These are phyloP conservation scores for Apiospora marii DNA, from an alignment of 2,329 filamentous ascomycete species.

Conservation along the genomic window DNA sequence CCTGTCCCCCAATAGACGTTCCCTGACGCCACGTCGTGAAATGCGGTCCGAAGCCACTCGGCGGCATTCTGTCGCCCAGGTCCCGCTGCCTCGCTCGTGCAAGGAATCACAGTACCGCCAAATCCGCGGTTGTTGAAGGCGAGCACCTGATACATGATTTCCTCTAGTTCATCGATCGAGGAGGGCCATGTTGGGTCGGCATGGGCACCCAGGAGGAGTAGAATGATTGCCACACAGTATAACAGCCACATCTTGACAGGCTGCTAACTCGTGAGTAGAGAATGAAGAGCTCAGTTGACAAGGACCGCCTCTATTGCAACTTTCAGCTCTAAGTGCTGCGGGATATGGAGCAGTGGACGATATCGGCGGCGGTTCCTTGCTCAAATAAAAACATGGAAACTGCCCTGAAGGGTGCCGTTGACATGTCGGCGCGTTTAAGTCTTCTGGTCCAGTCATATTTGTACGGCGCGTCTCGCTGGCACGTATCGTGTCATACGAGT, in stretches of 20 bases:
- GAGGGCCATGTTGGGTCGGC: slow-evolving; percentile 69
- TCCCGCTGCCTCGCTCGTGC: slow-evolving; percentile 59
- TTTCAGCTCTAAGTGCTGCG: not conserved
- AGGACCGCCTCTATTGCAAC: not conserved
- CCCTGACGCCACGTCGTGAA: slow-evolving; percentile 68
- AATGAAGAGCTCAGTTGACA: not conserved
- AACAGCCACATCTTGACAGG: slow-evolving; percentile 28
- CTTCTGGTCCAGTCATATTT: not conserved
- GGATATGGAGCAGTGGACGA: not conserved
- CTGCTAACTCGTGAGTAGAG: not conserved
- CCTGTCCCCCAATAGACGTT: slow-evolving; percentile 57
- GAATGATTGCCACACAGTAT: slow-evolving; percentile 40
- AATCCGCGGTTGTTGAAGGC: slow-evolving; percentile 64
- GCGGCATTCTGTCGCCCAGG: slow-evolving; percentile 65
- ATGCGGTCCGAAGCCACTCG: slow-evolving; percentile 68
- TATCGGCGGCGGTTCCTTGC: not conserved
- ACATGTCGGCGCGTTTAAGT: not conserved
- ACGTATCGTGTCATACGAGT: not conserved
- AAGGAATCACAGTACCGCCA: slow-evolving; percentile 64
- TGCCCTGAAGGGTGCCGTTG: not conserved
- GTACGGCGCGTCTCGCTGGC: not conserved
- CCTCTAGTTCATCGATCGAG: slow-evolving; percentile 66
- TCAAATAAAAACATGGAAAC: not conserved
- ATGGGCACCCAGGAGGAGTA: slow-evolving; percentile 40
- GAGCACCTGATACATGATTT: slow-evolving; percentile 67